Evolutionary conservation across 306 rosid genomes (phyloP).

Genomic region (Gleditsia sinensis): DNA sequence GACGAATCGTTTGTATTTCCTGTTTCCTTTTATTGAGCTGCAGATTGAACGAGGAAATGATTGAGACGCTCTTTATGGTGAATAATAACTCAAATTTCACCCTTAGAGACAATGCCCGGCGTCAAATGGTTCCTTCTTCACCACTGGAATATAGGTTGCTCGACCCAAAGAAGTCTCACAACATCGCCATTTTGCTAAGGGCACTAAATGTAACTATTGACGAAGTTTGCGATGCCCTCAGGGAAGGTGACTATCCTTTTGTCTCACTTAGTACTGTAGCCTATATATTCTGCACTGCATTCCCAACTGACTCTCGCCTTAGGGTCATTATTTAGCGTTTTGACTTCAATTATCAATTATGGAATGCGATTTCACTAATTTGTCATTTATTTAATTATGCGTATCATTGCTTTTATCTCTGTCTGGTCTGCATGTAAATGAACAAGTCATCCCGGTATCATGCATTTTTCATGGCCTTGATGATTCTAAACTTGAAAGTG

Average conservation of each 20-base stretch:
- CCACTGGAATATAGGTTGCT: slow-evolving; percentile 71
- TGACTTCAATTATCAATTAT: not conserved
- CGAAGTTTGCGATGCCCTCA: slow-evolving; percentile 86
- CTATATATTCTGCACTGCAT: not conserved
- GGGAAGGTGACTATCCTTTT: slow-evolving; percentile 64
- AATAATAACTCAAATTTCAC: slow-evolving; percentile 57
- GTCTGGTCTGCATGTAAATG: not conserved
- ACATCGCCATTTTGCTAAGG: slow-evolving; percentile 83
- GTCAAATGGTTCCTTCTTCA: slow-evolving; percentile 42
- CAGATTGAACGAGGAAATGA: slow-evolving; percentile 98
- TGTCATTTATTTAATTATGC: not conserved
- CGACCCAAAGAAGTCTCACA: slow-evolving; percentile 90
- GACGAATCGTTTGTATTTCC: not conserved
- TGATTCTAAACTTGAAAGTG: not conserved
- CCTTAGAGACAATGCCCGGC: slow-evolving; percentile 56
- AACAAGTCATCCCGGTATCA: not conserved
- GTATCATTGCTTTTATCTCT: not conserved
- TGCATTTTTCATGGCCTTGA: not conserved
- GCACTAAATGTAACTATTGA: slow-evolving; percentile 84
- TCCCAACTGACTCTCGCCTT: not conserved
- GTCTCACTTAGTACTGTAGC: not conserved
- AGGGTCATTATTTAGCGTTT: not conserved
- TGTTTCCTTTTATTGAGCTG: slow-evolving; percentile 21
- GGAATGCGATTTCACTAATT: not conserved
- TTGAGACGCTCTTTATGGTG: slow-evolving; percentile 76